phyloP scores from a whole-genome alignment of 164 flowering plant species.

The Amborella trichopoda region DNA sequence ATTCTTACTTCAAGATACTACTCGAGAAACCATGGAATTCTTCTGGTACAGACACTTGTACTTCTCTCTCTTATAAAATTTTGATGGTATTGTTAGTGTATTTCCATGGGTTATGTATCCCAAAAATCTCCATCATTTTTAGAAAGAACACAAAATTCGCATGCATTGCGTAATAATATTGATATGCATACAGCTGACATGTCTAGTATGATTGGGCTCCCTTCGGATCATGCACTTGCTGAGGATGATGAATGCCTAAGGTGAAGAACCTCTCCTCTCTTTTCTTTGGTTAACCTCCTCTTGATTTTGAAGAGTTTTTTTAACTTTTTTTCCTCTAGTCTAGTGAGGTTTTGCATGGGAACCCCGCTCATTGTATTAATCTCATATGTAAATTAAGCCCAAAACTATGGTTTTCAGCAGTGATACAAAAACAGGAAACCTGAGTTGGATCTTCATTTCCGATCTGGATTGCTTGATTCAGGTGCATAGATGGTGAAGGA shows the following conservation, averaged over 20 bases:
- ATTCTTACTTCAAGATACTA: slow-evolving; percentile 79
- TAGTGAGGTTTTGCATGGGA: not conserved
- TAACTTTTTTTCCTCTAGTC: not conserved
- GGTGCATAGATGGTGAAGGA: no score
- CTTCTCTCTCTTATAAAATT: not conserved
- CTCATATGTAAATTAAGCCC: no score
- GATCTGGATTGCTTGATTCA: no score
- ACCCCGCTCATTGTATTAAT: no score
- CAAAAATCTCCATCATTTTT: no score
- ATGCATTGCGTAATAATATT: no score
- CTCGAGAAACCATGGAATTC: slow-evolving; percentile 82
- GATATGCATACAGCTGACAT: slow-evolving; percentile 19
- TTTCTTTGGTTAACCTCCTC: not conserved
- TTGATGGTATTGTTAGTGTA: not conserved
- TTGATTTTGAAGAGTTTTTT: not conserved
- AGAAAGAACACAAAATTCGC: no score
- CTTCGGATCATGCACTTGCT: slow-evolving; percentile 73
- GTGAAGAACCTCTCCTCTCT: no score
- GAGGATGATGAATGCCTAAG: slow-evolving; percentile 88
- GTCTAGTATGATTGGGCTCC: slow-evolving; percentile 91
- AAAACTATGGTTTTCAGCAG: no score
- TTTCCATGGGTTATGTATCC: no score
- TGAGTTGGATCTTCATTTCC: no score
- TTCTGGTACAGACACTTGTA: slow-evolving; percentile 32
- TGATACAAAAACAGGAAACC: no score